phyloP scores from a whole-genome alignment of 73 alveolate genomes.

The Uronychia binucleata region DNA sequence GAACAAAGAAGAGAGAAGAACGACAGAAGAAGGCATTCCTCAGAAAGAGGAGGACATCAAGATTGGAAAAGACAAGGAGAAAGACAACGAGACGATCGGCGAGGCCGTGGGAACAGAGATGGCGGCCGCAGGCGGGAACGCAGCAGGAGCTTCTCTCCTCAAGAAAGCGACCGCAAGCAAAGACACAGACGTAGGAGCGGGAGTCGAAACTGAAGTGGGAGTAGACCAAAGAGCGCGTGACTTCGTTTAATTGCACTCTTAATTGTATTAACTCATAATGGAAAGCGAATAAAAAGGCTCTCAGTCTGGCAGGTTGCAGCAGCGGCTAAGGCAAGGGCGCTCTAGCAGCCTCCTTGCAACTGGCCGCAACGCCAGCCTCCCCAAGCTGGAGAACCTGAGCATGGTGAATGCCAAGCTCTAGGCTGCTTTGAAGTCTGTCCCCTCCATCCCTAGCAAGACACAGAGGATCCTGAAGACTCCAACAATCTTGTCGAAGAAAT shows the following conservation, averaged over 20 bases:
- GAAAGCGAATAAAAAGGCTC: no score
- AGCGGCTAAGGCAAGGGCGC: background rate
- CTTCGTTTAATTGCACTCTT: no score
- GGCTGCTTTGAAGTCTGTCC: background rate
- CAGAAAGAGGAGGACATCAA: background rate
- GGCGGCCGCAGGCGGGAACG: background rate
- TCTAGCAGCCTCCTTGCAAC: background rate
- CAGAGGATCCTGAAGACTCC: conserved; percentile 12
- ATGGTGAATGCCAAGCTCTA: background rate
- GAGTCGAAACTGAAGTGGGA: no score
- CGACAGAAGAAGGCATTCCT: background rate
- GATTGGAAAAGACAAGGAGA: background rate
- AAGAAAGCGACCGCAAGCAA: no score
- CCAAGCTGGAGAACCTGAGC: background rate
- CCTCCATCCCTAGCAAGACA: conserved; percentile 33
- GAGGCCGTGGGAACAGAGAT: background rate
- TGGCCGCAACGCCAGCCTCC: background rate
- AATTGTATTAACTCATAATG: no score
- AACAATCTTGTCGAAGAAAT: background rate
- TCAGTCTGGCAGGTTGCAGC: no score
- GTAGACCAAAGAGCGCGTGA: no score
- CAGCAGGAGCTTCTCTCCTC: no score
- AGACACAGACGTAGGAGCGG: no score
- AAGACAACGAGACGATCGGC: background rate
- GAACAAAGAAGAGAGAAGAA: background rate